phyloP scores from a whole-genome alignment of 805 yeast genomes.

The Metschnikowia lochheadii region DNA sequence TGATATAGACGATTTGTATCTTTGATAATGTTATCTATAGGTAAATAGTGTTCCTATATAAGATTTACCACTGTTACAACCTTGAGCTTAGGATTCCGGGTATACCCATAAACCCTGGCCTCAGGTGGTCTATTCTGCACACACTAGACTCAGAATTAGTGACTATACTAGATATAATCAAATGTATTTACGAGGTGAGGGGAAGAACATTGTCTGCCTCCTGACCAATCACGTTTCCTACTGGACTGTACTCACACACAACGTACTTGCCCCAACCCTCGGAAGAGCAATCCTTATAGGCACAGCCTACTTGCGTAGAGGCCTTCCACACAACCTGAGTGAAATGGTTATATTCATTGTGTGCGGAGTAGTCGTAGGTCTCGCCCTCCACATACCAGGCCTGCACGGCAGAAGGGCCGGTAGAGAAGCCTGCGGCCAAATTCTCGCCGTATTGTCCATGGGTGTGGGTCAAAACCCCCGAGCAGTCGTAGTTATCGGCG shows the following conservation, averaged over 20 bases:
- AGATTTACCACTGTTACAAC: no score
- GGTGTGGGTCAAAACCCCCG: conserved; percentile 34
- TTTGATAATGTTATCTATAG: no score
- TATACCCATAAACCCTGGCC: no score
- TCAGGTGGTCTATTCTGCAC: no score
- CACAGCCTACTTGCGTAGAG: conserved; percentile 29
- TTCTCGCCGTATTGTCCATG: conserved; percentile 41
- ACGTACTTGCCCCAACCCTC: conserved; percentile 31
- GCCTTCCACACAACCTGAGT: conserved; percentile 31
- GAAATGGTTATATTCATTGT: conserved; percentile 28
- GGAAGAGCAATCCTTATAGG: conserved; percentile 30
- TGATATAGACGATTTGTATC: no score
- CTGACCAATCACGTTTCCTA: conserved; percentile 33
- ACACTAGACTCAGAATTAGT: no score
- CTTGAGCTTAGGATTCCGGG: no score
- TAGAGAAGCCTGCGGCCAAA: conserved; percentile 32
- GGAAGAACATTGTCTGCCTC: conserved; percentile 27
- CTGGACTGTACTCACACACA: conserved; percentile 32
- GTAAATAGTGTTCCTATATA: no score
- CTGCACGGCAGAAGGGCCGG: conserved; percentile 29
- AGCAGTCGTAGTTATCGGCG: conserved; percentile 36
- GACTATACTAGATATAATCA: background rate
- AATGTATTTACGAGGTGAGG: conserved; percentile 1
- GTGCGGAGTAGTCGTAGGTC: conserved; percentile 23
- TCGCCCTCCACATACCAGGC: conserved; percentile 42